Evolutionary conservation across 805 yeast genomes (phyloP).

Genomic region (Candida yuanshanica): DNA sequence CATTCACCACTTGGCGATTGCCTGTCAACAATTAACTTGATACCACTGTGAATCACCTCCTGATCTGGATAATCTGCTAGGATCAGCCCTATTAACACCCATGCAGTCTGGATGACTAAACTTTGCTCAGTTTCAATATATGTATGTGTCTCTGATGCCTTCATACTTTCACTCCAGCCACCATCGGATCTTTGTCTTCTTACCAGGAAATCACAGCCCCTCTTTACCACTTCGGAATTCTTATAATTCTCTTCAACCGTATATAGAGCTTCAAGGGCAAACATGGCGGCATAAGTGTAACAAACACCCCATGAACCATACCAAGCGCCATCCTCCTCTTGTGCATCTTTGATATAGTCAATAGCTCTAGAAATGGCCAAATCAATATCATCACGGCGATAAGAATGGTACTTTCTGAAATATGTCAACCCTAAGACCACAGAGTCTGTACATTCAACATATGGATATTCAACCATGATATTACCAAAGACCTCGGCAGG

Average conservation of each 20-base stretch:
- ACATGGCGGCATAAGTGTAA: constrained; percentile 94
- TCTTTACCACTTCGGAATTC: constrained; percentile 55
- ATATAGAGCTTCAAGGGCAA: constrained; percentile 88
- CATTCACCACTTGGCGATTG: constrained; percentile 81
- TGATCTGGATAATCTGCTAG: constrained; percentile 76
- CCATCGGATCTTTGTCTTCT: constrained; percentile 79
- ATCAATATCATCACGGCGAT: constrained; percentile 60
- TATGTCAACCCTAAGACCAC: constrained; percentile 83
- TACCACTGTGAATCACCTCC: constrained; percentile 56
- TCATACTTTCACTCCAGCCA: constrained; percentile 97
- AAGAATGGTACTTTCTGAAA: constrained; percentile 60
- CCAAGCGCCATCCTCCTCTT: constrained; percentile 87
- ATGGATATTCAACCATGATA: constrained; percentile 97
- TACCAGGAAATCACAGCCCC: constrained; percentile 83
- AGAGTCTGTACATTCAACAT: constrained; percentile 97
- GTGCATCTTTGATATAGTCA: constrained; percentile 61
- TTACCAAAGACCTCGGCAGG: constrained; percentile 99
- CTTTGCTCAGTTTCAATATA: constrained; percentile 64
- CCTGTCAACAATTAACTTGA: constrained; percentile 53
- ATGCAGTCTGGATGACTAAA: constrained; percentile 82
- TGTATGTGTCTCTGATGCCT: constrained; percentile 73
- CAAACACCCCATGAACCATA: constrained; percentile 99
- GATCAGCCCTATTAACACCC: constrained; percentile 83
- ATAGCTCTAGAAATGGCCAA: constrained; percentile 72
- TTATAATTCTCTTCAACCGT: constrained; percentile 60